phyloP scores from a whole-genome alignment of 108 stramenopile genomes.

The Skeletonema menzelii region DNA sequence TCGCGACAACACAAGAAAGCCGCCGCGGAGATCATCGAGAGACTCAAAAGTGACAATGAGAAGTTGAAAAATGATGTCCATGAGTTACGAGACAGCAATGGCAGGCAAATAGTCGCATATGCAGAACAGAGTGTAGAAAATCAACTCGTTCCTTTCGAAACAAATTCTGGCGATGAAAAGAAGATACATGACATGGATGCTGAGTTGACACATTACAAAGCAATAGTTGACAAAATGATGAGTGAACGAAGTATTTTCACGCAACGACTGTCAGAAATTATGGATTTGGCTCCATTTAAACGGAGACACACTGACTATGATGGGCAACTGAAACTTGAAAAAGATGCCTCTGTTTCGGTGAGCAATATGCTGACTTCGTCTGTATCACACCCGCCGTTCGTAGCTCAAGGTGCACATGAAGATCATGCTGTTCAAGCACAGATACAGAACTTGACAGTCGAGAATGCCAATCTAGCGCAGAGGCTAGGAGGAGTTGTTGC shows the following conservation, averaged over 20 bases:
- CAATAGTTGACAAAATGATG: slow-evolving; percentile 8
- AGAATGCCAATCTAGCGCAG: slow-evolving; percentile 33
- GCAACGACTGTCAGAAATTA: slow-evolving; percentile 6
- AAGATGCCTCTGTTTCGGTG: neutral
- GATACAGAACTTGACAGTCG: slow-evolving; percentile 11
- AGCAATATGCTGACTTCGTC: neutral
- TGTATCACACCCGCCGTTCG: neutral
- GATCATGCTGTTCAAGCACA: neutral
- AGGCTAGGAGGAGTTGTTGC: slow-evolving; percentile 26
- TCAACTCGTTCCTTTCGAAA: slow-evolving; percentile 5
- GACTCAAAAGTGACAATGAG: slow-evolving; percentile 28
- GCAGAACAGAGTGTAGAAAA: neutral
- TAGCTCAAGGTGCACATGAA: neutral
- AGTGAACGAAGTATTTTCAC: slow-evolving; percentile 10
- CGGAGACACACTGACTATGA: slow-evolving; percentile 1
- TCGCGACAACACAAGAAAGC: slow-evolving; percentile 22
- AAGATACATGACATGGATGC: neutral
- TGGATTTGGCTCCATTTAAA: neutral
- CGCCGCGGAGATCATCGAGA: slow-evolving; percentile 8
- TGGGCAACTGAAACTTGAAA: slow-evolving; percentile 15
- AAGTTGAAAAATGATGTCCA: slow-evolving; percentile 1
- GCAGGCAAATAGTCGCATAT: neutral
- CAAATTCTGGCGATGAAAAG: neutral
- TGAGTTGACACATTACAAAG: slow-evolving; percentile 18
- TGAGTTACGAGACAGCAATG: neutral